A percentile compares a stretch with the other conserved stretches of the same genome.
These are phyloP conservation scores for Epichloe gansuensis DNA, from an alignment of 2,329 filamentous ascomycete genomes.

Conservation along the genomic window DNA sequence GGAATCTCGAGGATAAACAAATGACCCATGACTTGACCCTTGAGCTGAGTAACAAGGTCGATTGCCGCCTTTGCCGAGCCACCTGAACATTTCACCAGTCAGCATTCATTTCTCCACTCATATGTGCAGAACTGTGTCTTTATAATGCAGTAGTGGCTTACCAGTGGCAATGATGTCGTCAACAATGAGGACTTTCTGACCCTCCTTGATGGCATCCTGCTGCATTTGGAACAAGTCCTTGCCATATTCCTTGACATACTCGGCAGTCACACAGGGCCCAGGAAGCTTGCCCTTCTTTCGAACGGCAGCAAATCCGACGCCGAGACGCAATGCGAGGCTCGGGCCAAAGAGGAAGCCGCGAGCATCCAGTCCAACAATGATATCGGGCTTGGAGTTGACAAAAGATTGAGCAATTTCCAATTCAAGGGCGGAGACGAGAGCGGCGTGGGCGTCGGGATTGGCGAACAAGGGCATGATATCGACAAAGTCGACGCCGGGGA, in stretches of 20 bases:
- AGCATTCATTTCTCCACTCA: not conserved
- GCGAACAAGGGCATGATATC: slow-evolving; percentile 96
- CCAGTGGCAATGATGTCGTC: slow-evolving; percentile 98
- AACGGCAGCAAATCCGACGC: slow-evolving; percentile 81
- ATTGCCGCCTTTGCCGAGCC: slow-evolving; percentile 84
- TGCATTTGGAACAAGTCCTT: slow-evolving; percentile 95
- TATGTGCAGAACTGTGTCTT: not conserved
- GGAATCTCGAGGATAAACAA: slow-evolving; percentile 93
- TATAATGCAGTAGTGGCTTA: slow-evolving; percentile 32
- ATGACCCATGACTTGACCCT: slow-evolving; percentile 76
- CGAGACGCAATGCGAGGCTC: slow-evolving; percentile 68
- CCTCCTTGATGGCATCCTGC: slow-evolving; percentile 65
- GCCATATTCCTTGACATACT: slow-evolving; percentile 93
- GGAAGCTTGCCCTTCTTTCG: slow-evolving; percentile 94
- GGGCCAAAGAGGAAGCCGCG: slow-evolving; percentile 94
- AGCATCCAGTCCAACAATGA: slow-evolving; percentile 86
- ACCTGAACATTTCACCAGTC: slow-evolving; percentile 37
- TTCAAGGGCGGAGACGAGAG: slow-evolving; percentile 73
- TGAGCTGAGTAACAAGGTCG: slow-evolving; percentile 72
- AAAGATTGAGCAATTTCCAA: slow-evolving; percentile 61
- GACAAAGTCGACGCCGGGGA: slow-evolving; percentile 87
- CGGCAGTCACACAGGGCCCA: slow-evolving; percentile 71
- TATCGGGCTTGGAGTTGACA: slow-evolving; percentile 56
- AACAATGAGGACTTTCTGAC: slow-evolving; percentile 83
- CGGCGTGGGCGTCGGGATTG: slow-evolving; percentile 57